A percentile compares a stretch with the other conserved stretches of the same genome.
phyloP scores from a whole-genome alignment of 208 protist genomes.

The Acanthamoeba castellanii region DNA sequence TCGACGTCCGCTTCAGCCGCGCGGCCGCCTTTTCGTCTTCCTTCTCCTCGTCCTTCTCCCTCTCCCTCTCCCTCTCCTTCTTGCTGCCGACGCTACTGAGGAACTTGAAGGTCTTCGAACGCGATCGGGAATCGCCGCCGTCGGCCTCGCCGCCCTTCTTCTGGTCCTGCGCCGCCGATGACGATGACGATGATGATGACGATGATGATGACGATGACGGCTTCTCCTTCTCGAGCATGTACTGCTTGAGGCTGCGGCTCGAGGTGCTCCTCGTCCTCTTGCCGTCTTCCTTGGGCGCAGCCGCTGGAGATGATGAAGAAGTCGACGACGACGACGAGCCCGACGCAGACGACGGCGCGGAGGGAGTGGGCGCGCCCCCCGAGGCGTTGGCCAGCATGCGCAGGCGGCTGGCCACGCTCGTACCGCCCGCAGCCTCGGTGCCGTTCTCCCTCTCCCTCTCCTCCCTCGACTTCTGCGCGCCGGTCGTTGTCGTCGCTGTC shows the following conservation, averaged over 20 bases:
- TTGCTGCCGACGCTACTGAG: neutral
- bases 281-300: neutral
- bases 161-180: neutral
- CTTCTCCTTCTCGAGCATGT: constrained; percentile 37
- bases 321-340: neutral
- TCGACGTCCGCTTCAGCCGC: neutral
- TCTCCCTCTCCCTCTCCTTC: neutral
- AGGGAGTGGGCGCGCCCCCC: neutral
- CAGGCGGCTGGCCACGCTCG: neutral
- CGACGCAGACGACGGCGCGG: neutral
- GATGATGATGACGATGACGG: too few relatives aligned
- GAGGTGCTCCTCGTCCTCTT: constrained; percentile 43
- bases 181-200: too few relatives aligned
- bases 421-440: neutral
- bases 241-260: constrained; percentile 60
- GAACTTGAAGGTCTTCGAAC: constrained; percentile 21
- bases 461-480: neutral
- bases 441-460: neutral
- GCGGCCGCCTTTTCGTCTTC: neutral
- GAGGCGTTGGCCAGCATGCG: neutral
- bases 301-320: neutral
- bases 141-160: neutral
- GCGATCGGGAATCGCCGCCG: neutral
- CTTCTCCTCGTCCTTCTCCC: neutral
- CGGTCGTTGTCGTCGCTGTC: neutral